Evolutionary conservation across 495 filamentous ascomycete species (phyloP), one percentile per base, ranked within the genome.

Genomic region (Penicillium pulvis): DNA sequence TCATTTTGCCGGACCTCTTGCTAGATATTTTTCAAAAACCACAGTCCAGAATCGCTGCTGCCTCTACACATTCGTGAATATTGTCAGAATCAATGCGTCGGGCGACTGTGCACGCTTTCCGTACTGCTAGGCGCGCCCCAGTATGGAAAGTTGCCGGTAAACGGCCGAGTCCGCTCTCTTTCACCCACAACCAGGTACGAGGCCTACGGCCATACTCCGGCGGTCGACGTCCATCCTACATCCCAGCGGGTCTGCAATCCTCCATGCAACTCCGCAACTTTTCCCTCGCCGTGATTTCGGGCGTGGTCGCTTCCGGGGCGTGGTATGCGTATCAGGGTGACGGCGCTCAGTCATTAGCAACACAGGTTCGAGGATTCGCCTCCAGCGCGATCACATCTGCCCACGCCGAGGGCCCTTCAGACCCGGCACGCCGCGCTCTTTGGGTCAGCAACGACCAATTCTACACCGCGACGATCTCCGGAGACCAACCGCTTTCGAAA

Each of bases 381-480:
- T 60, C 70, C 17, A 70, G 64, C 56, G 70, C 69, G 20, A 58
- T 70, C 48, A 49, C 52, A 30, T 61, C 62, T 45, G 67, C 67
- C 35, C 62, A 73, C 45, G 68, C 73, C 11, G 69, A 75, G 51
- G 56, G 65, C 9, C 62, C 71, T 12, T 54, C 69, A 4, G 70
- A 75, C 6, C 46, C 67, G 17, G 68, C 74, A 28, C 72, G 75
- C 30, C 76, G 70, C 35, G 71, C 74, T 23, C 77, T 96, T 44
- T 80, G 93, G 20, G 89, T 98, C 44, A 90, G 90, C 53, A 85
- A 90, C 66, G 90, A 93, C 65, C 83, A 90, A 69, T 83, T 97
- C 39, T 95, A 91, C 63, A 92, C 90, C 14, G 87, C 88, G 17
- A 87, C 89, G 0, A 83, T 93, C 24, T 82, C 86, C n/a, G 88